phyloP scores from a whole-genome alignment of 495 filamentous ascomycete genomes.

The Thermothielavioides terrestris region DNA sequence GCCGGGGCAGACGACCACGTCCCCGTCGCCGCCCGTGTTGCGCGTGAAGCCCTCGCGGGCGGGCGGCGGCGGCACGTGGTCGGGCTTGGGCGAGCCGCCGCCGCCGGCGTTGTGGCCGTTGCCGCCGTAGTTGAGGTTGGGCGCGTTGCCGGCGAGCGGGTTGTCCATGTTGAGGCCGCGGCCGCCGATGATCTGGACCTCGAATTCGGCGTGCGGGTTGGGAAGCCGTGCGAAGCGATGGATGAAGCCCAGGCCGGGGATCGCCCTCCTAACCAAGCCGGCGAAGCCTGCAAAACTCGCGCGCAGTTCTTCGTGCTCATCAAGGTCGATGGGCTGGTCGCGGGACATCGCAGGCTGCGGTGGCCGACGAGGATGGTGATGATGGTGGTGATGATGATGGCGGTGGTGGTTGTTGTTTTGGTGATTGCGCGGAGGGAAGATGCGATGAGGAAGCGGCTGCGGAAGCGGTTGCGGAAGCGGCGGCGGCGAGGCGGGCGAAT shows the following conservation, averaged over 20 bases:
- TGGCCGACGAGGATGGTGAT: neutral
- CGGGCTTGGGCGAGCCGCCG: conserved; percentile 17
- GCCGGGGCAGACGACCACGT: conserved; percentile 35
- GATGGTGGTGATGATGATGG: neutral
- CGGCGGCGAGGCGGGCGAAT: conserved; percentile 6
- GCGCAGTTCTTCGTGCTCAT: neutral
- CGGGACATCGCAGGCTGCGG: neutral
- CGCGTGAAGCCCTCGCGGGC: conserved; percentile 36
- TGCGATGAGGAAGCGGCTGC: neutral
- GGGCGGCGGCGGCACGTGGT: conserved; percentile 26
- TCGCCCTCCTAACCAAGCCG: neutral
- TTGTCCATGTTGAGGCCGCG: conserved; percentile 10
- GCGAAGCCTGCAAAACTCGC: neutral
- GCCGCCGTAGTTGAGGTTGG: conserved; percentile 23
- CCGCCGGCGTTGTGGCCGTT: conserved; percentile 16
- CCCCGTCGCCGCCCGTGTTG: conserved; percentile 31
- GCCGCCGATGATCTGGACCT: conserved; percentile 13
- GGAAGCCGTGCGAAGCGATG: conserved; percentile 1
- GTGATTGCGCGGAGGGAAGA: no score
- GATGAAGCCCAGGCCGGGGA: neutral
- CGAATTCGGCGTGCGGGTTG: conserved; percentile 10
- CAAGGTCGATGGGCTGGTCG: neutral
- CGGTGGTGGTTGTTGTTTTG: neutral
- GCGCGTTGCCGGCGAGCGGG: conserved; percentile 21
- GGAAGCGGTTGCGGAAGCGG: no score